Base-by-base conservation (phyloP, 2,329 filamentous ascomycete species). In the Samsoniella hepiali region DNA sequence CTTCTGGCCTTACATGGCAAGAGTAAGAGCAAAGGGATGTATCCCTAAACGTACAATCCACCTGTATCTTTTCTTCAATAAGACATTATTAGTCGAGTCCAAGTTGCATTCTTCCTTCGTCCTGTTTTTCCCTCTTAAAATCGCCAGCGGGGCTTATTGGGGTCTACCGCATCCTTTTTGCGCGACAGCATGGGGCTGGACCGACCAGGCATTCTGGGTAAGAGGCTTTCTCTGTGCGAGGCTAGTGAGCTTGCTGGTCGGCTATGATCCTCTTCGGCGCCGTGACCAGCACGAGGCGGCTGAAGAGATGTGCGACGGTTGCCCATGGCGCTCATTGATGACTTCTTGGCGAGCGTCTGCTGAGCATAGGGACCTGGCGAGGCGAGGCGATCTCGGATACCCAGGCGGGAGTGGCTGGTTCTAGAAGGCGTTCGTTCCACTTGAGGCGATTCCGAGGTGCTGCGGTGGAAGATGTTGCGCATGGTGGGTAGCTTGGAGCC, bases 171-270 rank as follows among this genome's bases (percentile, higher is more conserved):
- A 65, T 42, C 68, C 77, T 74, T 73, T 68, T 75, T 77, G 47
- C 76, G 74, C 74, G 81, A 79, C 13, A 70, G 73, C 50, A 58
- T 58, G 2, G 58, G 58, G 38, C 63, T 61, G 45, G 58, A 34
- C 17, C 51, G 63, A 8, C 59, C 51, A 3, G 63, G 63, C 54
- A 61, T 62, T 62, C 82, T 77, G 22, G 85, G 84, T 29, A 88
- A 74, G 63, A 88, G 69, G 68, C 84, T 87, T 5, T 74, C 77
- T 36, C 85, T 81, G 22, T 42, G 69, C 2, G 76, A 74, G 7
- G 84, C 81, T 51, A 88, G 69, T 3, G 86, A 88, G 70, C 84
- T 88, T 50, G 81, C 82, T 11, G 86, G 81, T 36, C 86, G 80
- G 71, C 74, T 68, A 68, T 66, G 68, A 68, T 70, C 62, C 65